phyloP scores from a whole-genome alignment of 129 eudicot genomes.

The Calendula officinalis region DNA sequence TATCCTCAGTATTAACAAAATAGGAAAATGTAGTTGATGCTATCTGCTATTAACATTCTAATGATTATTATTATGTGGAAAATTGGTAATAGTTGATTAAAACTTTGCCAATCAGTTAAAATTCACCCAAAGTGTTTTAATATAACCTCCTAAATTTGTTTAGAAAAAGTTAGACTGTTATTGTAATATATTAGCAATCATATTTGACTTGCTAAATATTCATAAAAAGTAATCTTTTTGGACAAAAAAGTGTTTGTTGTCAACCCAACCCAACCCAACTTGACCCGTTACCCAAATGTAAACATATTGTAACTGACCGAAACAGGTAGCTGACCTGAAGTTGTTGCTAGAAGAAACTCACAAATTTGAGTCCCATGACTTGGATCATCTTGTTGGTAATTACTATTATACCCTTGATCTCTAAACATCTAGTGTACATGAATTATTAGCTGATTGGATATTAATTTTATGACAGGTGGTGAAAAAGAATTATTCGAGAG shows the following conservation, averaged over 20 bases:
- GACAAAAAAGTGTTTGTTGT: too few relatives aligned
- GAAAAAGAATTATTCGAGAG: constrained; percentile 77
- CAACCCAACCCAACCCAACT: too few relatives aligned
- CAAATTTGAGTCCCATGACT: constrained; percentile 89
- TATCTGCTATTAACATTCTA: not conserved
- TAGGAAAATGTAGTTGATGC: not conserved
- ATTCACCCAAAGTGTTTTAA: not conserved
- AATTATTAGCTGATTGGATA: not conserved
- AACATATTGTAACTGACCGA: constrained; percentile 1
- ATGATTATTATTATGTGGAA: not conserved
- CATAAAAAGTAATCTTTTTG: too few relatives aligned
- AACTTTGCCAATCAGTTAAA: not conserved
- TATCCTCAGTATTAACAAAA: not conserved
- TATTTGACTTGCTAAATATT: too few relatives aligned
- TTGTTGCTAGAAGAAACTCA: constrained; percentile 84
- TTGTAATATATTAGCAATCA: not conserved
- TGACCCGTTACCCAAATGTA: too few relatives aligned
- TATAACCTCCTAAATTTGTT: not conserved
- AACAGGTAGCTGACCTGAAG: constrained; percentile 89
- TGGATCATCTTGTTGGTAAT: constrained; percentile 87
- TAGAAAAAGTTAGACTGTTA: not conserved
- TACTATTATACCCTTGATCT: not conserved
- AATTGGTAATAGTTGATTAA: not conserved
- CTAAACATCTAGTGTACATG: not conserved
- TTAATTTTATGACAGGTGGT: constrained; percentile 51